A percentile compares a stretch with the other conserved stretches of the same genome.
Evolutionary conservation across 345 rosid species (phyloP).

Genomic region (Capsella bursapastoris): DNA sequence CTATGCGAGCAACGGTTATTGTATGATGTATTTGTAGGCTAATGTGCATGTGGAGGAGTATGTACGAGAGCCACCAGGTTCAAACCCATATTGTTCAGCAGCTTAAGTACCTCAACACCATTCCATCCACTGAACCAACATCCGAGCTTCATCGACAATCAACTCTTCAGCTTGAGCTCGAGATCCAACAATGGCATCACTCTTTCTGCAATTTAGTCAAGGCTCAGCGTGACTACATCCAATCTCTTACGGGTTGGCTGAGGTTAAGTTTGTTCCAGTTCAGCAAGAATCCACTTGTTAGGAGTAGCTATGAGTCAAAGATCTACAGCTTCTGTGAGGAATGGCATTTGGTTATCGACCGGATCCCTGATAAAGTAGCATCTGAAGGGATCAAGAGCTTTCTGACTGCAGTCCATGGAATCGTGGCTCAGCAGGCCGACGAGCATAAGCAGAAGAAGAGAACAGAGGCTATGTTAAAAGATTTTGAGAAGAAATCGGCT

Average conservation of each 20-base stretch:
- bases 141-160: slow-evolving; percentile 93
- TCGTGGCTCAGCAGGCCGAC: slow-evolving; percentile 82
- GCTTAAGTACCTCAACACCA: slow-evolving; percentile 82
- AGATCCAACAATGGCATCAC: slow-evolving; percentile 91
- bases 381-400: slow-evolving; percentile 96
- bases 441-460: slow-evolving; percentile 91
- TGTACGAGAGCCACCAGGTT: slow-evolving; percentile 98
- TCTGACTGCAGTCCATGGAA: slow-evolving; percentile 74
- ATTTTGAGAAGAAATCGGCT: slow-evolving; percentile 69
- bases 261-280: slow-evolving; percentile 92
- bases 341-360: slow-evolving; percentile 82
- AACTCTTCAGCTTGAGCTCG: slow-evolving; percentile 88
- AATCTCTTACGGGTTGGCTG: slow-evolving; percentile 90
- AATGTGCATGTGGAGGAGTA: slow-evolving; percentile 99
- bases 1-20: slow-evolving; percentile 16
- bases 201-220: slow-evolving; percentile 81
- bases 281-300: slow-evolving; percentile 62
- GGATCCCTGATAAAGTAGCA: slow-evolving; percentile 96
- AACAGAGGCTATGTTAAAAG: slow-evolving; percentile 57
- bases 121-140: slow-evolving; percentile 86
- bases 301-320: slow-evolving; percentile 60
- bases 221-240: slow-evolving; percentile 87
- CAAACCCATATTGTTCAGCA: slow-evolving; percentile 97
- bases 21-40: slow-evolving; percentile 48
- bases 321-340: slow-evolving; percentile 89